Conservation (phyloP, 345 rosid species). For the Stellera chamaejasme region DNA sequence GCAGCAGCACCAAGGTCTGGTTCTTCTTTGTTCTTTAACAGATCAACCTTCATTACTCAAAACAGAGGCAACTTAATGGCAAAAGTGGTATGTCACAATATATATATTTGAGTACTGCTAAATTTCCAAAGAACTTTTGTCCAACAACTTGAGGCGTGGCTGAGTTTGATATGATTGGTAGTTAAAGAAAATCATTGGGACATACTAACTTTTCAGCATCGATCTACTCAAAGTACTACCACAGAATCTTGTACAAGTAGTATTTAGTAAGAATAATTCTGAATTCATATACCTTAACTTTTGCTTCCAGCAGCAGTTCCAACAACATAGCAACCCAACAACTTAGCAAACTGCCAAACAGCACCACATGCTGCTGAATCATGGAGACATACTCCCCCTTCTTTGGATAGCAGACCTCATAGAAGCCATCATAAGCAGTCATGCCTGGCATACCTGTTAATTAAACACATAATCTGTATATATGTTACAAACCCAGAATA, state of each 20-base stretch:
- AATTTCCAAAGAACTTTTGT: no score
- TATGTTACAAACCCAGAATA: no score
- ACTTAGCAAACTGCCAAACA: slow-evolving; percentile 33
- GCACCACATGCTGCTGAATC: slow-evolving; percentile 47
- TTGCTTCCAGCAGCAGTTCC: slow-evolving; percentile 42
- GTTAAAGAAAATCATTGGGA: no score
- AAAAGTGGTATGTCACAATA: no score
- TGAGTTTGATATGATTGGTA: no score
- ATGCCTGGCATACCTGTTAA: slow-evolving; percentile 50
- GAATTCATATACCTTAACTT: slow-evolving; percentile 5
- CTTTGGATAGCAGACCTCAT: slow-evolving; percentile 42
- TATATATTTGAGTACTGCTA: no score
- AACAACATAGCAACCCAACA: slow-evolving; percentile 37
- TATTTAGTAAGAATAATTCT: neutral
- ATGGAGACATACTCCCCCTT: slow-evolving; percentile 48
- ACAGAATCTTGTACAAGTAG: neutral
- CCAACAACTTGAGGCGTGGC: no score
- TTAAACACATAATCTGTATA: slow-evolving; percentile 5
- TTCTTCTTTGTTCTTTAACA: slow-evolving; percentile 48
- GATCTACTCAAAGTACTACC: no score
- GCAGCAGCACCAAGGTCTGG: slow-evolving; percentile 38
- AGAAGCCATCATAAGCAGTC: slow-evolving; percentile 51
- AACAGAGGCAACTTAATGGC: no score
- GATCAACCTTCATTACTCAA: slow-evolving; percentile 47
- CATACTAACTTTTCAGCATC: no score